A percentile compares a stretch with the other conserved stretches of the same genome.
These are phyloP conservation scores for Polymyxa betae DNA, from an alignment of 208 protist genomes.

Conservation along the genomic window DNA sequence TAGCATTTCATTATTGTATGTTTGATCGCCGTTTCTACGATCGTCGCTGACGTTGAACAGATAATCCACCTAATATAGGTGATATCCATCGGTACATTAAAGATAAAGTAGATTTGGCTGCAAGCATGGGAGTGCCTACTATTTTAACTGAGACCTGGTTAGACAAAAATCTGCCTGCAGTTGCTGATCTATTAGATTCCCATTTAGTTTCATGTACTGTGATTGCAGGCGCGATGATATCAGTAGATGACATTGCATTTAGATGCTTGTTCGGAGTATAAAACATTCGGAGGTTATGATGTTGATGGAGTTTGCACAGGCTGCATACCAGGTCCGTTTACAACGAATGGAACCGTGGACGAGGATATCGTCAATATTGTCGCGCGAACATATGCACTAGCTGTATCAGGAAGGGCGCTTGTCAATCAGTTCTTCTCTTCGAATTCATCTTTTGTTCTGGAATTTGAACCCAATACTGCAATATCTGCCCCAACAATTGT, in stretches of 20 bases:
- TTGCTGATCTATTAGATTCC: not conserved
- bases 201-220: not conserved
- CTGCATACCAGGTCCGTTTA: not conserved
- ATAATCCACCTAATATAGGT: not conserved
- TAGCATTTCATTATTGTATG: not conserved
- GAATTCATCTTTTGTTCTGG: not conserved
- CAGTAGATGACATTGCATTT: not conserved
- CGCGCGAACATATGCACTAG: not conserved
- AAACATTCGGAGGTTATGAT: not conserved
- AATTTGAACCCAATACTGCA: not conserved
- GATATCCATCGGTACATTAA: not conserved
- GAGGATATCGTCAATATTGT: not conserved
- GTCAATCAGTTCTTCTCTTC: slow-evolving; percentile 1
- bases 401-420: not conserved
- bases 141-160: not conserved
- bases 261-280: not conserved
- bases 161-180: not conserved
- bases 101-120: not conserved
- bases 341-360: not conserved
- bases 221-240: not conserved
- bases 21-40: not conserved
- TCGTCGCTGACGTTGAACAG: not conserved
- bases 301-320: not conserved
- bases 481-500: not conserved
- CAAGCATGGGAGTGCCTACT: not conserved